A percentile compares a stretch with the other conserved stretches of the same genome.
Evolutionary conservation across 2,329 filamentous ascomycete species (phyloP).

Genomic region (Xylaria sp.): DNA sequence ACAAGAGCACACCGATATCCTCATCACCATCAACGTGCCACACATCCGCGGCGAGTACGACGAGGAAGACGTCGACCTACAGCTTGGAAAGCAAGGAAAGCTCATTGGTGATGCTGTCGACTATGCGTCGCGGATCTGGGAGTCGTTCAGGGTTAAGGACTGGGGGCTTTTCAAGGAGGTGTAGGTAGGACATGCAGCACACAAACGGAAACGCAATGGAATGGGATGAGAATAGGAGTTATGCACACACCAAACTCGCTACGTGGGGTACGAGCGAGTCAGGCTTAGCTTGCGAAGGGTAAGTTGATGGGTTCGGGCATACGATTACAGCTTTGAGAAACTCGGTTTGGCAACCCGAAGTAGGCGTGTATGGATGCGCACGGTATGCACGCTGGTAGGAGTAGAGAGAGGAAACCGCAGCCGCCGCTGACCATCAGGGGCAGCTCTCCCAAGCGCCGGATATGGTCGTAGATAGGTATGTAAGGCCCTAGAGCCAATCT

Average conservation of each 20-base stretch:
- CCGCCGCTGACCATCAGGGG: background rate
- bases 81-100: conserved; percentile 72
- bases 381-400: background rate
- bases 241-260: background rate
- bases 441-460: conserved; percentile 1
- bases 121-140: conserved; percentile 74
- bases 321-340: background rate
- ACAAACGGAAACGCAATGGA: background rate
- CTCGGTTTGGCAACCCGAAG: background rate
- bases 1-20: conserved; percentile 79
- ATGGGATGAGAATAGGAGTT: background rate
- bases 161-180: conserved; percentile 76
- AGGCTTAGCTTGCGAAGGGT: background rate
- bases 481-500: conserved; percentile 9
- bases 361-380: background rate
- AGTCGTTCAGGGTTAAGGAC: conserved; percentile 80
- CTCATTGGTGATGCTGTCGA: conserved; percentile 76
- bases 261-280: background rate
- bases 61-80: conserved; percentile 75
- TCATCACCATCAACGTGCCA: conserved; percentile 89
- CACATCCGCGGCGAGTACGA: conserved; percentile 80
- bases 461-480: background rate
- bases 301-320: background rate
- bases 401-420: background rate
- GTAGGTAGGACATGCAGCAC: background rate